Evolutionary conservation across 495 filamentous ascomycete genomes (phyloP).

Genomic region (Aspergillus carlsbadensis): DNA sequence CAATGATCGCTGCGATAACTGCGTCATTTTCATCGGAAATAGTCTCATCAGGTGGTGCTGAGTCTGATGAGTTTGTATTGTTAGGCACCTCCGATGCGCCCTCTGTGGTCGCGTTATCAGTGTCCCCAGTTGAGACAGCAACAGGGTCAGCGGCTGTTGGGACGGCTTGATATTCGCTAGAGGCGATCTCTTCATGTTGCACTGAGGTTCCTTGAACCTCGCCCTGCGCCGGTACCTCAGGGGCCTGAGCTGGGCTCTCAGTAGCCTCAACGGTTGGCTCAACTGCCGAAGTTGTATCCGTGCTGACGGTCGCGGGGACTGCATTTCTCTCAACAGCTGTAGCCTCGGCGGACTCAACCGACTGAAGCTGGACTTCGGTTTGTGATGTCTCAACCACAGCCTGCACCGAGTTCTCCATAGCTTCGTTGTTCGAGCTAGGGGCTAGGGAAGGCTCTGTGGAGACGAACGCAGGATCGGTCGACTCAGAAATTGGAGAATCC

Average conservation of each 20-base stretch:
- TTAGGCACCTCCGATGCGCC: neutral
- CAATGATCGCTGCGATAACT: constrained; percentile 26
- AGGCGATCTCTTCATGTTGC: too few species aligned
- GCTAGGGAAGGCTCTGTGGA: neutral
- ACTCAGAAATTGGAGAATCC: neutral
- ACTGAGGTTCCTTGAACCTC: too few species aligned
- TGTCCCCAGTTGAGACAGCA: too few species aligned
- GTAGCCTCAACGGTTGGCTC: neutral
- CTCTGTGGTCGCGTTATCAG: too few species aligned
- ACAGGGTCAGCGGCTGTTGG: too few species aligned
- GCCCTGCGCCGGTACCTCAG: neutral
- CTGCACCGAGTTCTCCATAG: neutral
- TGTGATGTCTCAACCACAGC: neutral
- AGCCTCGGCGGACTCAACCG: neutral
- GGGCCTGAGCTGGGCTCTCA: neutral
- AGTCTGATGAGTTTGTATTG: neutral
- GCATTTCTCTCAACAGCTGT: neutral
- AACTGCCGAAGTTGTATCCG: neutral
- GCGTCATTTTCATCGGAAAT: constrained; percentile 22
- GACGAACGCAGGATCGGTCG: neutral
- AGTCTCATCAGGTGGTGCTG: neutral
- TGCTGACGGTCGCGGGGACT: neutral
- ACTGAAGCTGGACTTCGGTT: neutral
- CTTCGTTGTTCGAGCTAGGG: neutral
- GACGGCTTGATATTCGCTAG: too few species aligned